phyloP scores from a whole-genome alignment of 352 stramenopile genomes.

The Globisporangium rhizosaccharum region DNA sequence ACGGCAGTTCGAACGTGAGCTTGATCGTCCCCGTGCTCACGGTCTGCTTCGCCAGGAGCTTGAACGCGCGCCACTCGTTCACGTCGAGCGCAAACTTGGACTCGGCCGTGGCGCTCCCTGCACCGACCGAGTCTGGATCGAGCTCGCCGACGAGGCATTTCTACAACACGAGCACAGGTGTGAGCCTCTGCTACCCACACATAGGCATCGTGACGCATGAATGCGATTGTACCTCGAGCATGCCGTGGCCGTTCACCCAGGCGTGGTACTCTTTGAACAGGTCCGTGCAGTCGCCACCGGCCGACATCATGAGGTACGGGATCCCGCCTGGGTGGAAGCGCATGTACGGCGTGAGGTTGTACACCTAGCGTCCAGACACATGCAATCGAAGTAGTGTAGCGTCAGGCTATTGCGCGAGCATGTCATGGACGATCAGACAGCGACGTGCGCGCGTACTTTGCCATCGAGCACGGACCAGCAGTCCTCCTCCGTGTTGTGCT shows the following conservation, averaged over 20 bases:
- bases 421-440: too few species aligned
- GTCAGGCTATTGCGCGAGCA: too few species aligned
- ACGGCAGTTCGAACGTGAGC: slow-evolving; percentile 71
- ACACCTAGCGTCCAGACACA: slow-evolving; percentile 30
- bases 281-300: slow-evolving; percentile 92
- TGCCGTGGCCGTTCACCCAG: slow-evolving; percentile 92
- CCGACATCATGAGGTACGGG: slow-evolving; percentile 87
- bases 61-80: slow-evolving; percentile 64
- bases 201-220: not conserved
- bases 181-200: not conserved
- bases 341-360: slow-evolving; percentile 97
- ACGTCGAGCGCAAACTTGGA: slow-evolving; percentile 54
- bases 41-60: slow-evolving; percentile 48
- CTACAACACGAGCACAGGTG: slow-evolving; percentile 11
- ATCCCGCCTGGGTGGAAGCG: slow-evolving; percentile 97
- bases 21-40: slow-evolving; percentile 58
- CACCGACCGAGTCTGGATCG: slow-evolving; percentile 41
- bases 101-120: not conserved
- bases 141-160: slow-evolving; percentile 77
- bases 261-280: slow-evolving; percentile 97
- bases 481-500: slow-evolving; percentile 88
- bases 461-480: slow-evolving; percentile 92
- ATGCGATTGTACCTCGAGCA: slow-evolving; percentile 54
- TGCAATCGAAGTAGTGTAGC: too few species aligned
- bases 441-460: slow-evolving; percentile 62